Evolutionary conservation across 2,329 filamentous ascomycete genomes (phyloP), one percentile per base, ranked within the genome.

Genomic region (Aspergillus pseudoglaucus): DNA sequence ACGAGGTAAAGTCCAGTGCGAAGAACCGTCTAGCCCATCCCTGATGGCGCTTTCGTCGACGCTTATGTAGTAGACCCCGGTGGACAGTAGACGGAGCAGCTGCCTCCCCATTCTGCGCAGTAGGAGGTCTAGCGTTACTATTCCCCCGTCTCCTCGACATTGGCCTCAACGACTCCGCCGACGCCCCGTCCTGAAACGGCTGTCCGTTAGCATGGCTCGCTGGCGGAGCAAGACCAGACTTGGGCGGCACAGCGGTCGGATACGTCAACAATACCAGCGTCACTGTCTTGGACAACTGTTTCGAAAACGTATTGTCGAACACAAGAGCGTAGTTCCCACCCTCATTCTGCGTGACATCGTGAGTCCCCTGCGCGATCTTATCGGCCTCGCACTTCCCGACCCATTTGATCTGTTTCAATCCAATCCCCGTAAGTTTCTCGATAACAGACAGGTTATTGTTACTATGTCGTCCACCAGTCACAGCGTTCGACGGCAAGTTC

Each of bases 251-350:
- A 57, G 84, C 86, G 32, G 89, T 90, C 8, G 91, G 90, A 62
- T 97, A 96, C 35, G 90, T 97, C 66, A 97, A 80, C 45, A 98
- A 81, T 32, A 96, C 90, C 62, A 98, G 88, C 6, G 91, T 97
- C 17, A 90, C 90, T 25, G 87, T 95, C 73, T 98, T 98, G 46
- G 90, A 93, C 38, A 87, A 85, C 67, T 85, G 88, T 72, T 96
- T 97, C 51, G 90, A 95, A 66, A 98, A 98, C 23, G 93, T 98
- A 64, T 98, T 98, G 79, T 98, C 93, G 63, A 98, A 95, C 27
- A 97, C 89, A 52, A 98, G 76, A 48, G 90, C 93, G 65, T 95
- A 98, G 82, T 95, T 96, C 62, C 93, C 93, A 20, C 84, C 88
- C 54, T 93, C 83, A 30, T 82, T 83, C 6, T 74, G 61, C 0